Base-by-base conservation (phyloP, 768 basidiomycete species). In the Lanmaoa pseudosensibilis region DNA sequence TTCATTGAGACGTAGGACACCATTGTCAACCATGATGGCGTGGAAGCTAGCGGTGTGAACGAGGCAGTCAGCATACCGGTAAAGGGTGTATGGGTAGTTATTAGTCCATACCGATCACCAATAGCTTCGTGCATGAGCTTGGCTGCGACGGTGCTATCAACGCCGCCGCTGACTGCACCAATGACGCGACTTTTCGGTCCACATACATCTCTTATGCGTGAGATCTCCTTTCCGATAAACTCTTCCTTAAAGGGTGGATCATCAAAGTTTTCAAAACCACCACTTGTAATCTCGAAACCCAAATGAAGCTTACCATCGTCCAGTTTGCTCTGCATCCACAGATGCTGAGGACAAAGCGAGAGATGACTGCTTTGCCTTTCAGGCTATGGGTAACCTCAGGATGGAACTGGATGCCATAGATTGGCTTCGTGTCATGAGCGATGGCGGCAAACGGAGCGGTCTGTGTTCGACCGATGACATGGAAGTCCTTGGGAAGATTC, bases 61-160 rank as follows among this genome's bases (percentile, higher is more conserved):
- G 43, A 30, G 43, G 52, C 21, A 32, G 57, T 37, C 11, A 37
- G 37, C 27, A 36, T 54, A 53, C 32, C 25, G 18, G 10, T 55
- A 50, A 5, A 25, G 15, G 19, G 43, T 23, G n/a, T 43, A 30
- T 1, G 16, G 11, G 25, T n/a, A 16, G 39, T 19, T 25, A 12
- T 62, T 78, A 34, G n/a, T n/a, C n/a, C 62, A 41, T 67, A 92
- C 93, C 96, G 83, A 71, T 98, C 94, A 30, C 97, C 97, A 65
- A 99, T 98, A 27, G 97, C 97, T 77, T 98, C 95, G 64, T 98
- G 95, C 97, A 99, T 99, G 58, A 99, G 81, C 74, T 98, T 98
- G 41, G 97, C 97, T 5, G 97, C 97, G 16, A 99, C 97, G 0
- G 94, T 94, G 61, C 94, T 96, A 71, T 98, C 97, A 46, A 99